phyloP scores from a whole-genome alignment of 129 eudicot species.

The Centrapalus pauciflorus region DNA sequence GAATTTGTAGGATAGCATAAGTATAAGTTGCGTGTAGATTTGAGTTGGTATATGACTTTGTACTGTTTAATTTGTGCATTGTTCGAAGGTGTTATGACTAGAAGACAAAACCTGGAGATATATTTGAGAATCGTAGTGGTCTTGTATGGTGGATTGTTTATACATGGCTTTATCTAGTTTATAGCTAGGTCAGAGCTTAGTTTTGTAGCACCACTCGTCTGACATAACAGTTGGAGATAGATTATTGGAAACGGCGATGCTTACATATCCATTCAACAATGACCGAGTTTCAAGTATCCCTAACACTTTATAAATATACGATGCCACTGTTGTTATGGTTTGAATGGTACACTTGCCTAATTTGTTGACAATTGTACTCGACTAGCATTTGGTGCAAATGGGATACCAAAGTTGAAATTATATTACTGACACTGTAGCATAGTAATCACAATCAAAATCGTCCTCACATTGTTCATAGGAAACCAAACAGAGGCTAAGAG shows the following conservation, averaged over 20 bases:
- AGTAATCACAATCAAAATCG: too few species aligned
- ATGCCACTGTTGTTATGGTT: not conserved
- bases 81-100: not conserved
- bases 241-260: not conserved
- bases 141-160: not conserved
- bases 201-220: not conserved
- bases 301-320: not conserved
- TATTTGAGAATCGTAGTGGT: not conserved
- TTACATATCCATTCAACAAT: not conserved
- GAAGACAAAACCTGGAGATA: not conserved
- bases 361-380: not conserved
- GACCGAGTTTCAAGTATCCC: not conserved
- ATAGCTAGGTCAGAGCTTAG: not conserved
- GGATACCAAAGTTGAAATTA: too few species aligned
- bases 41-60: slow-evolving; percentile 2
- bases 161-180: not conserved
- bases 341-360: not conserved
- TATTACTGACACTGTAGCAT: too few species aligned
- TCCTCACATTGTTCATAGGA: too few species aligned
- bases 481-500: not conserved
- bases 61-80: slow-evolving; percentile 3
- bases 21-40: not conserved
- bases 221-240: not conserved
- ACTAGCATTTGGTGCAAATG: not conserved
- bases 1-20: not conserved